These are phyloP conservation scores for Termitomyces sp. DNA, from an alignment of 768 basidiomycete genomes.

Conservation along the genomic window DNA sequence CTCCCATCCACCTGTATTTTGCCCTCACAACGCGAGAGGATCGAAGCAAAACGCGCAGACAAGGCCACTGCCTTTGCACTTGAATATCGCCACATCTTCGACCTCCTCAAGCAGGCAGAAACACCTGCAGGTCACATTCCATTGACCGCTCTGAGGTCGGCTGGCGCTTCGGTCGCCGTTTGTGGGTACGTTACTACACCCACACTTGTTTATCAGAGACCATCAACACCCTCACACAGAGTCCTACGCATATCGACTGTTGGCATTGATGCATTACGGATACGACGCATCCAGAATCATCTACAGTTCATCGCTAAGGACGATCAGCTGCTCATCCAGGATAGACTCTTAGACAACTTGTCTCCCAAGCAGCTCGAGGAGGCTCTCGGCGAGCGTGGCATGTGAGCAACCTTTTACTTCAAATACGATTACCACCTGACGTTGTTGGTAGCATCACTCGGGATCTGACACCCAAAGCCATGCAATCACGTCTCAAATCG, in stretches of 20 bases:
- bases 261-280: conserved; percentile 42
- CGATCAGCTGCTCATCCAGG: conserved; percentile 58
- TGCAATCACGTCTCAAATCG: conserved; percentile 54
- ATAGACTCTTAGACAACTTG: conserved; percentile 43
- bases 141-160: conserved; percentile 27
- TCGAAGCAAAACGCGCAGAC: conserved; percentile 50
- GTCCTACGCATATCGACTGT: conserved; percentile 42
- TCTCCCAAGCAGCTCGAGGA: conserved; percentile 56
- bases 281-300: conserved; percentile 41
- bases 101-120: conserved; percentile 31
- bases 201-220: background rate
- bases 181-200: conserved; percentile 54
- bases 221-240: conserved; percentile 21
- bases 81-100: conserved; percentile 35
- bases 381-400: conserved; percentile 73
- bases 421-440: background rate
- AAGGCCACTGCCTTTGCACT: conserved; percentile 42
- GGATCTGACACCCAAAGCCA: conserved; percentile 37
- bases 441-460: conserved; percentile 33
- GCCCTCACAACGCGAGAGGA: conserved; percentile 72
- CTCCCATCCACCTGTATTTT: conserved; percentile 87
- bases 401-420: conserved; percentile 47
- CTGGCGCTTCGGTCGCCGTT: conserved; percentile 39
- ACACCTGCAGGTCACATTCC: conserved; percentile 34
- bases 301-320: conserved; percentile 54